Conservation (phyloP, 83 land plant genomes). For the Picea abies region DNA sequence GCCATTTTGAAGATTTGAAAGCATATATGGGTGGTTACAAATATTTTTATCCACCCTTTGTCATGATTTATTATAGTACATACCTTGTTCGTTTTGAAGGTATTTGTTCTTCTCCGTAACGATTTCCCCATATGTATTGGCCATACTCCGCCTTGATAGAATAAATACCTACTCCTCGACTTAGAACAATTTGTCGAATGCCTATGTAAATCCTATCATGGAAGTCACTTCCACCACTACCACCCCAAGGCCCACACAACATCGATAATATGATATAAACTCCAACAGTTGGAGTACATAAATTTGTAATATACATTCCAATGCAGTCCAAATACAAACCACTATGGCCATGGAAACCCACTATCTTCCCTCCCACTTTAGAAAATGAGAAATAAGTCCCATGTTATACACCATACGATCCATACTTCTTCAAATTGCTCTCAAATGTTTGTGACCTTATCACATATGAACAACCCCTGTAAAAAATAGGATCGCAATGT, state of each 20-base stretch:
- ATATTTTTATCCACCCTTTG: neutral
- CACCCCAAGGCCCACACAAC: slow-evolving; percentile 55
- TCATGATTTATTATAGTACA: neutral
- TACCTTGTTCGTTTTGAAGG: slow-evolving; percentile 34
- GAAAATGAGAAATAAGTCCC: slow-evolving; percentile 45
- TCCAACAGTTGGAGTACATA: no score
- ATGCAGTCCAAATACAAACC: slow-evolving; percentile 51
- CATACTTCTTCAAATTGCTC: slow-evolving; percentile 46
- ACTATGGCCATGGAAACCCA: slow-evolving; percentile 50
- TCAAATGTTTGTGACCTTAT: slow-evolving; percentile 41
- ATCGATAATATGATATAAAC: neutral
- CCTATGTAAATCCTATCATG: slow-evolving; percentile 50
- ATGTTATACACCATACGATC: slow-evolving; percentile 34
- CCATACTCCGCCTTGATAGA: slow-evolving; percentile 44
- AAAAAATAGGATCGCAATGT: slow-evolving; percentile 29
- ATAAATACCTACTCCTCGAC: slow-evolving; percentile 24
- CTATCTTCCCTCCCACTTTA: slow-evolving; percentile 32
- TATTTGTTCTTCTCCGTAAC: slow-evolving; percentile 32
- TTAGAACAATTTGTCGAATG: slow-evolving; percentile 38
- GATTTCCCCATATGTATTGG: slow-evolving; percentile 35
- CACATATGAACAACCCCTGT: slow-evolving; percentile 10
- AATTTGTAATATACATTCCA: slow-evolving; percentile 34
- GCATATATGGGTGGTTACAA: no score
- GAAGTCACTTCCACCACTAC: slow-evolving; percentile 41
- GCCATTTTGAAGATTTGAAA: no score